Evolutionary conservation across 129 eudicot species (phyloP).

Genomic region (Tagetes erecta): DNA sequence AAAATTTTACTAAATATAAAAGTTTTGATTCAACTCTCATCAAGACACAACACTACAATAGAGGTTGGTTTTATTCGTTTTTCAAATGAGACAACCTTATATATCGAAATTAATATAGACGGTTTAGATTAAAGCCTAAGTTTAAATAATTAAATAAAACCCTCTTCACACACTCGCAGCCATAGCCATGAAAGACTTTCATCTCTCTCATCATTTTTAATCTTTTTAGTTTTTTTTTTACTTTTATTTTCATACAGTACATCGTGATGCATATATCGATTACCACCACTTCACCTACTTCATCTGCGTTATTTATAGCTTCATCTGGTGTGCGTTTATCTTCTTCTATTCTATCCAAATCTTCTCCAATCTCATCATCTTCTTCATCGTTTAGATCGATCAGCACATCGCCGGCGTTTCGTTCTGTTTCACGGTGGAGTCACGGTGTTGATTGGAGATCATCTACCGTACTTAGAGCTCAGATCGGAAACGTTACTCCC

Average conservation of each 20-base stretch:
- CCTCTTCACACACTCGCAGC: constrained; percentile 13
- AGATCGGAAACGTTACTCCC: constrained; percentile 50
- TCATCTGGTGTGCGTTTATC: constrained; percentile 28
- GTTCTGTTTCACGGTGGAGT: constrained; percentile 52
- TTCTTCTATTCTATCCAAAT: constrained; percentile 23
- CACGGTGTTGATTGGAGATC: constrained; percentile 64
- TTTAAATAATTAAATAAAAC: no score
- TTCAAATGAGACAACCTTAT: no score
- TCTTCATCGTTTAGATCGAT: constrained; percentile 26
- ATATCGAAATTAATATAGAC: no score
- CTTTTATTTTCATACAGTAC: background rate
- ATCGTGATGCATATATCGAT: constrained; percentile 41
- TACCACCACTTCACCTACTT: constrained; percentile 44
- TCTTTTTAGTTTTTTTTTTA: constrained; percentile 18
- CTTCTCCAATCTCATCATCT: constrained; percentile 6
- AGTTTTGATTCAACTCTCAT: no score
- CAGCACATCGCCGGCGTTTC: constrained; percentile 34
- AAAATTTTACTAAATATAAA: no score
- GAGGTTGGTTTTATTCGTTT: no score
- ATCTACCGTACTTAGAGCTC: constrained; percentile 45
- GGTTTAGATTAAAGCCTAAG: no score
- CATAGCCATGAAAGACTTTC: constrained; percentile 29
- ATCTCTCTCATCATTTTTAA: constrained; percentile 26
- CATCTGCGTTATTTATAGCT: constrained; percentile 40
- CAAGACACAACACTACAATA: no score